phyloP scores from a whole-genome alignment of 1,284 basidiomycete species.

The Cryptococcus sp. region DNA sequence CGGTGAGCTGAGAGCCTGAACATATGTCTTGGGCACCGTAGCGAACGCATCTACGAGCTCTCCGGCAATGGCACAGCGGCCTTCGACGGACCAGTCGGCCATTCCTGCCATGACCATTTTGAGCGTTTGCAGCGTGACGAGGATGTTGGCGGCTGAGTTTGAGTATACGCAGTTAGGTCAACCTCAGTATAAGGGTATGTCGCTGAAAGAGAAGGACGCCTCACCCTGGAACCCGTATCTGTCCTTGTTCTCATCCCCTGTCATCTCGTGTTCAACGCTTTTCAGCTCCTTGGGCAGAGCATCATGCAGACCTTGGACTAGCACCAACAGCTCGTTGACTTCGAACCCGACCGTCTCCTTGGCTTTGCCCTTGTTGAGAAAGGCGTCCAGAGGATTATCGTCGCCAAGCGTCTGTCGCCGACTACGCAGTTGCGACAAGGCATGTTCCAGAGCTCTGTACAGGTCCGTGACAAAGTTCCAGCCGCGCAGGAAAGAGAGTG shows the following conservation, averaged over 20 bases:
- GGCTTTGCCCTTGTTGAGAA: conserved; percentile 22
- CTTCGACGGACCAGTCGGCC: conserved; percentile 42
- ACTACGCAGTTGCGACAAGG: conserved; percentile 36
- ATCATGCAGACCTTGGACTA: conserved; percentile 41
- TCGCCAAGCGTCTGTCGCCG: conserved; percentile 14
- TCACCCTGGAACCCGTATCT: conserved; percentile 47
- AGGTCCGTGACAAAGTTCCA: conserved; percentile 51
- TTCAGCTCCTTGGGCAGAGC: conserved; percentile 42
- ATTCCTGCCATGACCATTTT: conserved; percentile 49
- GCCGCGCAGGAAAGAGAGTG: conserved; percentile 39
- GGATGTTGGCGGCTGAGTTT: conserved; percentile 44
- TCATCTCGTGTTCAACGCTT: conserved; percentile 36
- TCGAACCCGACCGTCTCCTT: conserved; percentile 19
- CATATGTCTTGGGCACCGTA: conserved; percentile 46
- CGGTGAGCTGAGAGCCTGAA: conserved; percentile 44
- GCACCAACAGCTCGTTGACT: conserved; percentile 31
- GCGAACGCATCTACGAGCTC: conserved; percentile 48
- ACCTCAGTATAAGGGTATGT: conserved; percentile 5
- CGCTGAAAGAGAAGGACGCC: conserved; percentile 2
- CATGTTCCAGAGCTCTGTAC: conserved; percentile 51
- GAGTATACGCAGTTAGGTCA: conserved; percentile 3
- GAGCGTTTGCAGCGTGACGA: conserved; percentile 48
- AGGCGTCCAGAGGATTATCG: conserved; percentile 22
- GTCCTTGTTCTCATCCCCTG: conserved; percentile 41
- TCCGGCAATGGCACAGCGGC: conserved; percentile 48